These are phyloP conservation scores for Penicillium corylophilum DNA, from an alignment of 2,329 filamentous ascomycete species.

Conservation along the genomic window DNA sequence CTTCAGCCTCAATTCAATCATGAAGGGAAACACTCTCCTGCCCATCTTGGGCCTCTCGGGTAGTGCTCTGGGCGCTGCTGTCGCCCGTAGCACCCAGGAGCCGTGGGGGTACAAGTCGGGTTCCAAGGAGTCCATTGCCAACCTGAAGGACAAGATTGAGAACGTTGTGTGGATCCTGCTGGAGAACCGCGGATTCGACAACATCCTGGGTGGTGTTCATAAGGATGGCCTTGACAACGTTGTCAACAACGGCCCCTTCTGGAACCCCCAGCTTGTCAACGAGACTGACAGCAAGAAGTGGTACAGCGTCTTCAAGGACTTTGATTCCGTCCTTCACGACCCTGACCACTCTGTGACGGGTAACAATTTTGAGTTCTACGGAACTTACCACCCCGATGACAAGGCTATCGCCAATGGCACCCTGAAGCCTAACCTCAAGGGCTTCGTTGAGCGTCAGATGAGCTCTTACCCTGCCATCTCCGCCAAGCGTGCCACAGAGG, in stretches of 20 bases:
- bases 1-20: slow-evolving; percentile 8
- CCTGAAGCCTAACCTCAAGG: slow-evolving; percentile 29
- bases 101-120: slow-evolving; percentile 29
- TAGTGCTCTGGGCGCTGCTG: slow-evolving; percentile 17
- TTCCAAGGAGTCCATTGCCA: slow-evolving; percentile 31
- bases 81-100: slow-evolving; percentile 3
- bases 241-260: slow-evolving; percentile 41
- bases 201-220: slow-evolving; percentile 42
- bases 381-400: slow-evolving; percentile 39
- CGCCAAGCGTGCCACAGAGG: slow-evolving; percentile 30
- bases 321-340: slow-evolving; percentile 41
- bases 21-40: slow-evolving; percentile 24
- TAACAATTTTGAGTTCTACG: slow-evolving; percentile 44
- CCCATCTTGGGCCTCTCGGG: slow-evolving; percentile 19
- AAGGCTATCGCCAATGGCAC: slow-evolving; percentile 32
- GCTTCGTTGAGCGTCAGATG: slow-evolving; percentile 42
- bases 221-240: slow-evolving; percentile 39
- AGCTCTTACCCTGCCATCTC: slow-evolving; percentile 29
- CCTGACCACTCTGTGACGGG: slow-evolving; percentile 42
- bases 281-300: slow-evolving; percentile 23
- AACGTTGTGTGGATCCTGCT: slow-evolving; percentile 37
- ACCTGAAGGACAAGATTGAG: slow-evolving; percentile 36
- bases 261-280: slow-evolving; percentile 36
- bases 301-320: slow-evolving; percentile 35
- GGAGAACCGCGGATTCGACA: slow-evolving; percentile 39